Conservation (phyloP, 2,329 filamentous ascomycete species). For the Ascochyta clinopodiicola region DNA sequence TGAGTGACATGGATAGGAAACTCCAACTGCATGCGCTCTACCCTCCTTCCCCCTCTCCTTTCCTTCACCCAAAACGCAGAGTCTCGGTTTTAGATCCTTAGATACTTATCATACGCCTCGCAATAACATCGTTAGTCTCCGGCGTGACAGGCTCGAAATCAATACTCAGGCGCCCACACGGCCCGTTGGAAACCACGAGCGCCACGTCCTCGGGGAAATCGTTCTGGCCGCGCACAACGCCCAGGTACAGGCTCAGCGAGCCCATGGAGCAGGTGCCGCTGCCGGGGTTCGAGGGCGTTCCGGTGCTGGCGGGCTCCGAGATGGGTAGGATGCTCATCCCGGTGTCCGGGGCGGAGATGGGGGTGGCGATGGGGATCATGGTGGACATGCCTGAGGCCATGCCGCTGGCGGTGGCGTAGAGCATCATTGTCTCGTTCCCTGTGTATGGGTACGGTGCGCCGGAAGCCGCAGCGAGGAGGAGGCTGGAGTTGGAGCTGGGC, state of each 20-base stretch:
- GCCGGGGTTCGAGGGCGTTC: background rate
- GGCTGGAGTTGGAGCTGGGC: constrained; percentile 1
- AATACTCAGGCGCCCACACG: constrained; percentile 28
- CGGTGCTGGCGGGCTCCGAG: constrained; percentile 2
- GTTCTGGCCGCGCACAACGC: constrained; percentile 25
- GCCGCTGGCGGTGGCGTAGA: constrained; percentile 8
- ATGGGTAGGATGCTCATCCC: constrained; percentile 9
- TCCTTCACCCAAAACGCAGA: background rate
- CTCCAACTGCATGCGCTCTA: background rate
- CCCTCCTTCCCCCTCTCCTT: background rate
- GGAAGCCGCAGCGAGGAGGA: constrained; percentile 4
- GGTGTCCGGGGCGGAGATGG: background rate
- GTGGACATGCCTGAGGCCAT: background rate
- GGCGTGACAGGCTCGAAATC: constrained; percentile 2
- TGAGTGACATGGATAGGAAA: constrained; percentile 28
- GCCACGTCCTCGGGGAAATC: constrained; percentile 24
- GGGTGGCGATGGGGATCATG: constrained; percentile 7
- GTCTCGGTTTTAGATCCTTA: background rate
- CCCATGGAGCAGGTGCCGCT: constrained; percentile 13
- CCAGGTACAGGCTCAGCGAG: constrained; percentile 25
- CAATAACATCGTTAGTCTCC: background rate
- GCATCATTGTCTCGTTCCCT: constrained; percentile 4
- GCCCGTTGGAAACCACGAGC: constrained; percentile 30
- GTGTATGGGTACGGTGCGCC: constrained; percentile 3
- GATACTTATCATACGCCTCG: background rate